Percentiles rank a stretch among this genome's conserved stretches.
These are phyloP conservation scores for Microcera coccophila DNA, from an alignment of 2,329 filamentous ascomycete genomes.

Conservation along the genomic window DNA sequence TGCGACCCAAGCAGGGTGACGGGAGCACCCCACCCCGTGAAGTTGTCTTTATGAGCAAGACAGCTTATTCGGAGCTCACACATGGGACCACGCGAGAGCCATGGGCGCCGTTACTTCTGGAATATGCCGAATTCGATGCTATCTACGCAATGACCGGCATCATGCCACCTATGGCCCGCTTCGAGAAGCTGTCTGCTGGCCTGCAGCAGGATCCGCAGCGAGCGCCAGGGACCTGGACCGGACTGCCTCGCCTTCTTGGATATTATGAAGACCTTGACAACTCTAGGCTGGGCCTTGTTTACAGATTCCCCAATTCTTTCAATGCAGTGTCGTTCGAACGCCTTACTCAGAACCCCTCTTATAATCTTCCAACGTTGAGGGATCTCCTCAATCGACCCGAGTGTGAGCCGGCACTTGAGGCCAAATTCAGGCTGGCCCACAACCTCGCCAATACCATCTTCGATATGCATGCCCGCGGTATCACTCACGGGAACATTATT, in stretches of 20 bases:
- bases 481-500: slow-evolving; percentile 67
- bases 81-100: slow-evolving; percentile 41
- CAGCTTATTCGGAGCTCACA: slow-evolving; percentile 48
- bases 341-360: slow-evolving; percentile 46
- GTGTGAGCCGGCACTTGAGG: slow-evolving; percentile 65
- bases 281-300: slow-evolving; percentile 70
- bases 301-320: slow-evolving; percentile 66
- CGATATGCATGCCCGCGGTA: slow-evolving; percentile 65
- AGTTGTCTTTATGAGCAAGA: slow-evolving; percentile 48
- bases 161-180: slow-evolving; percentile 60
- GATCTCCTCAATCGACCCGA: slow-evolving; percentile 50
- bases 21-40: slow-evolving; percentile 38
- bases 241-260: slow-evolving; percentile 58
- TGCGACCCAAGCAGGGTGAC: slow-evolving; percentile 40
- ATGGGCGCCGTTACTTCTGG: slow-evolving; percentile 60
- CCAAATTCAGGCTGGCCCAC: slow-evolving; percentile 70
- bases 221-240: slow-evolving; percentile 54
- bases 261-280: slow-evolving; percentile 72
- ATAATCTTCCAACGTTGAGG: slow-evolving; percentile 51
- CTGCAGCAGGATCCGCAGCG: slow-evolving; percentile 53
- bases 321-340: slow-evolving; percentile 53
- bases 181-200: slow-evolving; percentile 59
- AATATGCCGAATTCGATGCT: slow-evolving; percentile 64
- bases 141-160: slow-evolving; percentile 61
- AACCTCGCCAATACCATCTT: slow-evolving; percentile 71